Conservation (phyloP, 305 asterid species). For the Rubia balearica region DNA sequence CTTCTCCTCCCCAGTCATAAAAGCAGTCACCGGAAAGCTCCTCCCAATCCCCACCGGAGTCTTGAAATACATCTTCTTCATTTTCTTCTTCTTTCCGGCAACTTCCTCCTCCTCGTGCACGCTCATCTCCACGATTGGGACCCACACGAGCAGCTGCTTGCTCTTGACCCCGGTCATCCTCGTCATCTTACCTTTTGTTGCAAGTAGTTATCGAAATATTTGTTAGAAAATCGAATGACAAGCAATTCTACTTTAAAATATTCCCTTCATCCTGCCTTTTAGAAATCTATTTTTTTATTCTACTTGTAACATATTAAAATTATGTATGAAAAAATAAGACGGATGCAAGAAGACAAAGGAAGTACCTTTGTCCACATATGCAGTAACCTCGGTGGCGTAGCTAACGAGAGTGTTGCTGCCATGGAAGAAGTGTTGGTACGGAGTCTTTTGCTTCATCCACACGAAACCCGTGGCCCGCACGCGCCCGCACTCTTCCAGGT, state of each 20-base stretch:
- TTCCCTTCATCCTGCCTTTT: too few relatives aligned
- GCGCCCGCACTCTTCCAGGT: constrained; percentile 86
- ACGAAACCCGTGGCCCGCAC: constrained; percentile 71
- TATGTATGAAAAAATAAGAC: too few relatives aligned
- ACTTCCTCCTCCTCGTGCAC: neutral
- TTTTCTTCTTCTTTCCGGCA: neutral
- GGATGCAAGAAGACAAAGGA: too few relatives aligned
- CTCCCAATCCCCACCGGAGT: constrained; percentile 77
- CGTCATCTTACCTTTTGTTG: constrained; percentile 52
- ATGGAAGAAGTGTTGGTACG: constrained; percentile 61
- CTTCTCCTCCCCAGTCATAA: constrained; percentile 67
- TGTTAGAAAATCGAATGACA: too few relatives aligned
- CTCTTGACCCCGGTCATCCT: constrained; percentile 89
- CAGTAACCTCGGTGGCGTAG: constrained; percentile 73
- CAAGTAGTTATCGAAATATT: too few relatives aligned
- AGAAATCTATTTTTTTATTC: too few relatives aligned
- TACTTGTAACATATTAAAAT: too few relatives aligned
- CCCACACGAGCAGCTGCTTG: constrained; percentile 78
- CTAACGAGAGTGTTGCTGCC: constrained; percentile 56
- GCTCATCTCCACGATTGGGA: constrained; percentile 90
- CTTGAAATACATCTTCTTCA: constrained; percentile 61
- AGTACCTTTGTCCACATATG: constrained; percentile 59
- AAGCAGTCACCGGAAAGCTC: constrained; percentile 67
- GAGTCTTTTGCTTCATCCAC: constrained; percentile 87
- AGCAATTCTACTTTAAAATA: too few relatives aligned